Conservation (phyloP, 31 red algal genomes). For the Porphyra umbilicalis region DNA sequence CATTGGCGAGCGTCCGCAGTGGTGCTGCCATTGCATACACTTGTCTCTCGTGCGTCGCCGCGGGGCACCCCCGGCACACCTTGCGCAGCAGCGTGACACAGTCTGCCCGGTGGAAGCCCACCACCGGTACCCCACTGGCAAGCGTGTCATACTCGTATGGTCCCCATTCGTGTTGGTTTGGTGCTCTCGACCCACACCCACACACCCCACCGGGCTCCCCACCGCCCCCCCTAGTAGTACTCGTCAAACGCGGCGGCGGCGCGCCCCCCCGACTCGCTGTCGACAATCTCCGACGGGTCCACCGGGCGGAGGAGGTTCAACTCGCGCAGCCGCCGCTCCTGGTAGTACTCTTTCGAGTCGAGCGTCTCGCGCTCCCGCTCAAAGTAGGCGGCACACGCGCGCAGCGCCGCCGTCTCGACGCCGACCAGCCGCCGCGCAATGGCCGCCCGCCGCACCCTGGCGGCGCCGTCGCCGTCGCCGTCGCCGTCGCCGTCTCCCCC, state of each 20-base stretch:
- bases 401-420: slow-evolving; percentile 46
- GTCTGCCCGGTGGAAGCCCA: no score
- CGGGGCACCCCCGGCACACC: no score
- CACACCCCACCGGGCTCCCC: background rate
- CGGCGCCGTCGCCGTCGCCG: background rate
- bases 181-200: no score
- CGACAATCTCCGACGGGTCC: slow-evolving; percentile 75
- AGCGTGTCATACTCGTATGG: no score
- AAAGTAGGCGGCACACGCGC: slow-evolving; percentile 17
- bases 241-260: slow-evolving; percentile 59
- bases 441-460: background rate
- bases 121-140: no score
- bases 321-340: slow-evolving; percentile 69
- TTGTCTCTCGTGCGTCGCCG: no score
- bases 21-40: no score
- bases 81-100: no score
- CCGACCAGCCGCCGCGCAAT: slow-evolving; percentile 29
- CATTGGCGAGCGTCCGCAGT: no score
- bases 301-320: slow-evolving; percentile 82
- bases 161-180: no score
- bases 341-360: slow-evolving; percentile 78
- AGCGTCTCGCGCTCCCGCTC: slow-evolving; percentile 11
- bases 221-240: slow-evolving; percentile 22
- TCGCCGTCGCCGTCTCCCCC: background rate
- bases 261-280: slow-evolving; percentile 39